A percentile compares a stretch with the other conserved stretches of the same genome.
Evolutionary conservation across 371 early-diverging fungal species (phyloP).

Genomic region (Conidiobolus coronatus): DNA sequence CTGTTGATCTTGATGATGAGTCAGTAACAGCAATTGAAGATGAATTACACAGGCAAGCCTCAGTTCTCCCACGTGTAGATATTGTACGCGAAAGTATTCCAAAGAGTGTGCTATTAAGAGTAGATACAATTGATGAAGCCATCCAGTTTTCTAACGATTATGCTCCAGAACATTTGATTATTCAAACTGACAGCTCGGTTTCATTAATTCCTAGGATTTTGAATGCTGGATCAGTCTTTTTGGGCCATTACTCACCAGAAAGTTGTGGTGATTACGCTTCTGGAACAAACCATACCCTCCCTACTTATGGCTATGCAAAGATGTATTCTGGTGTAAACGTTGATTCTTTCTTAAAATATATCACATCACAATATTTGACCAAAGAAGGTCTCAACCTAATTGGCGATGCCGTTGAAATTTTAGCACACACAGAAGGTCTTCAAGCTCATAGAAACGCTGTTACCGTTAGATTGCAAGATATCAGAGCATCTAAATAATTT

Average conservation of each 20-base stretch:
- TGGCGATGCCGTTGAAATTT: constrained; percentile 70
- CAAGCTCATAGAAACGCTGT: constrained; percentile 94
- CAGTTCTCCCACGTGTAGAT: constrained; percentile 61
- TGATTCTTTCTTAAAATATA: constrained; percentile 80
- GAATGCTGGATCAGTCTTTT: constrained; percentile 92
- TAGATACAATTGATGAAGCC: constrained; percentile 49
- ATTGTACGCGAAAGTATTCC: constrained; percentile 73
- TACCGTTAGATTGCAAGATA: constrained; percentile 52
- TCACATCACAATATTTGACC: constrained; percentile 79
- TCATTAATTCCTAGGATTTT: constrained; percentile 29
- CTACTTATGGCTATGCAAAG: constrained; percentile 90
- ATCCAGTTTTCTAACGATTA: constrained; percentile 78
- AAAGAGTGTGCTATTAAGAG: constrained; percentile 50
- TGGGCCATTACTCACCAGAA: constrained; percentile 88
- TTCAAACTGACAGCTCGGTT: constrained; percentile 63
- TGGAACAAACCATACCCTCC: constrained; percentile 97
- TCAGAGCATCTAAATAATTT: constrained; percentile 15
- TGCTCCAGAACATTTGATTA: constrained; percentile 92
- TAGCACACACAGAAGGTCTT: constrained; percentile 86
- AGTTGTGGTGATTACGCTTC: constrained; percentile 97
- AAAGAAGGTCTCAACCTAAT: constrained; percentile 64
- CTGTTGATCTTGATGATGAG: constrained; percentile 37
- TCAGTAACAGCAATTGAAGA: constrained; percentile 48
- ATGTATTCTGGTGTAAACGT: constrained; percentile 97
- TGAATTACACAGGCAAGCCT: constrained; percentile 61